A percentile compares a stretch with the other conserved stretches of the same genome.
Conservation (phyloP, 805 yeast genomes). For the Saccharomycopsis sp. region DNA sequence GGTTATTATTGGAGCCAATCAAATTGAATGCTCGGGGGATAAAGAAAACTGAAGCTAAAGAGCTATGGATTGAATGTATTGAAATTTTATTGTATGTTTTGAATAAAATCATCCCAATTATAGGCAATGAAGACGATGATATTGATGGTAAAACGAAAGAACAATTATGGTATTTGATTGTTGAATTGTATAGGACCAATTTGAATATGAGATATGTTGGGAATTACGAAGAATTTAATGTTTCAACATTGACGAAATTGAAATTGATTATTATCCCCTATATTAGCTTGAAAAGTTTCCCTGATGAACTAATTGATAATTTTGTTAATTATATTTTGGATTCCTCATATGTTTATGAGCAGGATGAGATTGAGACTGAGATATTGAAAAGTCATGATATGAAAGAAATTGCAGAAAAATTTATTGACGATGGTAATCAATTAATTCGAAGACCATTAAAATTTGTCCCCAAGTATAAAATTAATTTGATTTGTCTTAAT, state of each 20-base stretch:
- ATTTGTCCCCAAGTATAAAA: constrained; percentile 36
- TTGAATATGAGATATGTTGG: constrained; percentile 28
- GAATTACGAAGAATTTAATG: constrained; percentile 39
- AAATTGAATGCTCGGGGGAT: constrained; percentile 36
- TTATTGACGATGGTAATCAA: constrained; percentile 40
- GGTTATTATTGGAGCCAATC: constrained; percentile 47
- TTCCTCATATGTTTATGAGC: constrained; percentile 52
- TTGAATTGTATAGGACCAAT: constrained; percentile 36
- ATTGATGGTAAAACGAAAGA: constrained; percentile 10
- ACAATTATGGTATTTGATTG: constrained; percentile 34
- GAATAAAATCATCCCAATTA: constrained; percentile 26
- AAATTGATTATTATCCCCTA: constrained; percentile 37
- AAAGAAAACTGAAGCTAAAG: constrained; percentile 19
- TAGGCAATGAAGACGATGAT: constrained; percentile 21
- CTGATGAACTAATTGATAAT: constrained; percentile 32
- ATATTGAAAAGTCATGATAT: constrained; percentile 22
- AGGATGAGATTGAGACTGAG: constrained; percentile 46
- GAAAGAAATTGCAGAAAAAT: constrained; percentile 31
- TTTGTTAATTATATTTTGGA: constrained; percentile 47
- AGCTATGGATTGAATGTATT: constrained; percentile 52
- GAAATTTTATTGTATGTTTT: constrained; percentile 34
- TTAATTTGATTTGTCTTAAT: constrained; percentile 50
- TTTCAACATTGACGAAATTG: constrained; percentile 37
- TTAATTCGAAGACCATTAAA: constrained; percentile 55
- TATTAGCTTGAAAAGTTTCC: constrained; percentile 28